These are phyloP conservation scores for Neolentinus lepideus DNA, from an alignment of 1,284 basidiomycete genomes.

Conservation along the genomic window DNA sequence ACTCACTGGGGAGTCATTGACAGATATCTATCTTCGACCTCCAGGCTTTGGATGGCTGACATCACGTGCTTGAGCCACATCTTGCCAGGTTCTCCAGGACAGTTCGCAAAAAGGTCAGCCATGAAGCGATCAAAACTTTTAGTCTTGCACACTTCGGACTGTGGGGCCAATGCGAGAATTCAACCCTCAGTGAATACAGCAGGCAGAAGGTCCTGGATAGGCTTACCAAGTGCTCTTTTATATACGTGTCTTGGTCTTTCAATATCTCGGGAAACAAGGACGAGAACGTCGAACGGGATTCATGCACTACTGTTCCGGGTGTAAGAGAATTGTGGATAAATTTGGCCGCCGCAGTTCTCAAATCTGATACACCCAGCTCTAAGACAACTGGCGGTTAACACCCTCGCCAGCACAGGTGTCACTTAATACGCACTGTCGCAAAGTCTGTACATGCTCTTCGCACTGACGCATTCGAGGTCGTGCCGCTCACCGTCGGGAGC, in stretches of 20 bases:
- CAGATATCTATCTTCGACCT: too few species aligned
- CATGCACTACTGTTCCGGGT: background rate
- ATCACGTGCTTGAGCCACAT: too few species aligned
- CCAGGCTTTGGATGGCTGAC: too few species aligned
- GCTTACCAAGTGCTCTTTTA: background rate
- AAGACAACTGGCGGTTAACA: too few species aligned
- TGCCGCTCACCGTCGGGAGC: background rate
- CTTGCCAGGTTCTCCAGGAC: too few species aligned
- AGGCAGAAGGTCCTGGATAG: too few species aligned
- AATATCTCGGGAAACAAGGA: background rate
- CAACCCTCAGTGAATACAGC: too few species aligned
- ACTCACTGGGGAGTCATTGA: too few species aligned
- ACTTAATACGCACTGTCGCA: background rate
- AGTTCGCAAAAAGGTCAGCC: too few species aligned
- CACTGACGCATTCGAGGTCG: background rate
- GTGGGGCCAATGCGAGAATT: background rate
- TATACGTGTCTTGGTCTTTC: background rate
- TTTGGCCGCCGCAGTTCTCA: background rate
- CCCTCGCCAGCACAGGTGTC: too few species aligned
- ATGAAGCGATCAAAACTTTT: too few species aligned
- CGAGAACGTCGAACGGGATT: background rate
- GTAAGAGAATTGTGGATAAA: background rate
- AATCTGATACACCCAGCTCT: background rate
- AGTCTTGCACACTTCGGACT: too few species aligned
- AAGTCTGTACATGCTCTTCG: background rate